Evolutionary conservation across 139 green algal genomes (phyloP), one percentile per base, ranked within the genome.

Genomic region (Chlorella sp.): DNA sequence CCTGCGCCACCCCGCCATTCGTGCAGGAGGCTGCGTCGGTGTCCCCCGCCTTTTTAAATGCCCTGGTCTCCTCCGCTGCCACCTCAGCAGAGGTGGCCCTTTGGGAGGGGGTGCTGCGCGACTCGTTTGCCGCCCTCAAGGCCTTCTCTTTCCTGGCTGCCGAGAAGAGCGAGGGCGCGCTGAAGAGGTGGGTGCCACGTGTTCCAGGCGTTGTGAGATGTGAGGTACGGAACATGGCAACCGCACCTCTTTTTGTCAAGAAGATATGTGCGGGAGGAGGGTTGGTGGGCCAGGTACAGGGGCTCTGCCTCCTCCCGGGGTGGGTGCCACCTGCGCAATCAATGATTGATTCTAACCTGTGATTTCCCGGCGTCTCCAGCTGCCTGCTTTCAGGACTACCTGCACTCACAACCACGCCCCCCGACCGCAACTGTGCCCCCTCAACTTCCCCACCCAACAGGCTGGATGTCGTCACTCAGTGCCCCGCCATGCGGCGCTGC

Each of bases 61-160:
- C 64, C 39, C 36, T 91, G 66, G 61, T 86, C 21, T 53, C 24
- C 39, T n/a, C 7, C 39, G 64, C 78, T 0, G 37, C 40, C 3
- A 48, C 18, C 39, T 39, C 61, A 7, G 88, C 81, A 2, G 78
- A 86, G 81, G 66, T 42, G 66, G 61, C 69, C 37, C 73, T 91
- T 76, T 91, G 88, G 88, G 68, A 81, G 69, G 88, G 88, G 5
- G 32, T 91, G 37, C 48, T 91, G 73, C 80, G 79, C 18, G 84
- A 91, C 88, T 71, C 81, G 1, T 91, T 91, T 76, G 39, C 36
- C 9, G 60, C 83, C 7, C 37, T 91, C 14, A 36, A 53, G 18
- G 11, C 3, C 4, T 87, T 91, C 42, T 84, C 64, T 39, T 91
- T 91, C 21, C 32, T 80, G 32, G 60, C 81, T 21, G 42, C 81